A percentile compares a stretch with the other conserved stretches of the same genome.
Evolutionary conservation across 208 protist genomes (phyloP).

Genomic region (Zelonia costaricensis): DNA sequence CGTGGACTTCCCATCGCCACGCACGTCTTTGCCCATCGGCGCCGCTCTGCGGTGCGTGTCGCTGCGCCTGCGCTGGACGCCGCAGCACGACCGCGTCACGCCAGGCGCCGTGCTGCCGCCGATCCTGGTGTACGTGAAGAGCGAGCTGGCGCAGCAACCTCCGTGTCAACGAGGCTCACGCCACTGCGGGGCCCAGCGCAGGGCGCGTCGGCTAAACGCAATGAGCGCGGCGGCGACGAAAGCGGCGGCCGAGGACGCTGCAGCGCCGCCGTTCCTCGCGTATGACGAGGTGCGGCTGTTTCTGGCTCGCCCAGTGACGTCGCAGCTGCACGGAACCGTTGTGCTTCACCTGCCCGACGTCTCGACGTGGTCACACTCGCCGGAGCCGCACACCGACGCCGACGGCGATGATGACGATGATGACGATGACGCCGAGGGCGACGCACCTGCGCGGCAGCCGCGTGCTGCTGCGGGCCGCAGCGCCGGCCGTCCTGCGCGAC

Average conservation of each 20-base stretch:
- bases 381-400: too few species aligned
- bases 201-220: too few species aligned
- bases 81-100: constrained; percentile 41
- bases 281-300: constrained; percentile 47
- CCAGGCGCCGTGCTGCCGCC: constrained; percentile 44
- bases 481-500: neutral
- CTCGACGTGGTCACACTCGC: neutral
- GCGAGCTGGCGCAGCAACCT: constrained; percentile 9
- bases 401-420: too few species aligned
- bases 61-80: constrained; percentile 65
- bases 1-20: constrained; percentile 4
- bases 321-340: constrained; percentile 37
- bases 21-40: constrained; percentile 44
- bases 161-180: neutral
- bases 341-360: constrained; percentile 18
- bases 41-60: constrained; percentile 37
- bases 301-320: constrained; percentile 43
- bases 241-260: neutral
- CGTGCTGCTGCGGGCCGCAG: too few species aligned
- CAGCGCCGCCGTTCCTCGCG: constrained; percentile 26
- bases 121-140: constrained; percentile 48
- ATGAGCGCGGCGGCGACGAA: neutral
- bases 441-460: too few species aligned
- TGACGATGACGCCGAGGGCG: too few species aligned
- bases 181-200: neutral